phyloP scores from a whole-genome alignment of 2,329 filamentous ascomycete genomes.

The Penicillium oxalicum region DNA sequence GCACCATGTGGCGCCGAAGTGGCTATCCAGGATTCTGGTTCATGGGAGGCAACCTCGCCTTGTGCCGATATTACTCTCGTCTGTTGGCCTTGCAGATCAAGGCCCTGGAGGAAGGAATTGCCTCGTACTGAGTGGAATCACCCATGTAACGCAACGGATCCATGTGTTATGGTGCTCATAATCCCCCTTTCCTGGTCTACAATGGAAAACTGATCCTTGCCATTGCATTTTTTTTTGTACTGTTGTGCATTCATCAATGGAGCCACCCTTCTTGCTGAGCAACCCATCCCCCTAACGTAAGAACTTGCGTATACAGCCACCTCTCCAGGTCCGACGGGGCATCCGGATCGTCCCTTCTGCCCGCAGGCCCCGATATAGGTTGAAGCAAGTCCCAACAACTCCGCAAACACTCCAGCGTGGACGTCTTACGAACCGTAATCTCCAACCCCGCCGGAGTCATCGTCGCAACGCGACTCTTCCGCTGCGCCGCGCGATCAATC shows the following conservation, averaged over 20 bases:
- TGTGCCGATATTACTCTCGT: conserved; percentile 58
- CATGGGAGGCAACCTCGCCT: conserved; percentile 59
- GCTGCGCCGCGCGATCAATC: conserved; percentile 16
- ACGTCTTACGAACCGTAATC: conserved; percentile 22
- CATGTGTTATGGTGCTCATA: too few species aligned
- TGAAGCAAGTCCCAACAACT: conserved; percentile 14
- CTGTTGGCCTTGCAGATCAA: conserved; percentile 48
- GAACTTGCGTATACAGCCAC: conserved; percentile 25
- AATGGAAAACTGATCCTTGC: background rate
- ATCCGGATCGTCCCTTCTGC: conserved; percentile 7
- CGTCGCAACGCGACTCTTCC: conserved; percentile 19
- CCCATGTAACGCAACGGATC: too few species aligned
- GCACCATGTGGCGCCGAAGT: conserved; percentile 55
- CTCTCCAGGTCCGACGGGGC: conserved; percentile 17
- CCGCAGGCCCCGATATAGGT: conserved; percentile 2
- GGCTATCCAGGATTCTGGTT: conserved; percentile 64
- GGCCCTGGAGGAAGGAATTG: conserved; percentile 32
- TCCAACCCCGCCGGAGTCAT: conserved; percentile 19
- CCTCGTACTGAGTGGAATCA: conserved; percentile 5
- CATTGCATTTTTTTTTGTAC: background rate
- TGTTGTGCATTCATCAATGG: background rate
- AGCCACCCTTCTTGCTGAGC: conserved; percentile 26
- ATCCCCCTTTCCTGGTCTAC: too few species aligned
- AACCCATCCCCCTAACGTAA: conserved; percentile 29
- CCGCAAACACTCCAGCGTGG: conserved; percentile 18